These are phyloP conservation scores for Xerocomus nothofagi DNA, from an alignment of 1,284 basidiomycete species.

Conservation along the genomic window DNA sequence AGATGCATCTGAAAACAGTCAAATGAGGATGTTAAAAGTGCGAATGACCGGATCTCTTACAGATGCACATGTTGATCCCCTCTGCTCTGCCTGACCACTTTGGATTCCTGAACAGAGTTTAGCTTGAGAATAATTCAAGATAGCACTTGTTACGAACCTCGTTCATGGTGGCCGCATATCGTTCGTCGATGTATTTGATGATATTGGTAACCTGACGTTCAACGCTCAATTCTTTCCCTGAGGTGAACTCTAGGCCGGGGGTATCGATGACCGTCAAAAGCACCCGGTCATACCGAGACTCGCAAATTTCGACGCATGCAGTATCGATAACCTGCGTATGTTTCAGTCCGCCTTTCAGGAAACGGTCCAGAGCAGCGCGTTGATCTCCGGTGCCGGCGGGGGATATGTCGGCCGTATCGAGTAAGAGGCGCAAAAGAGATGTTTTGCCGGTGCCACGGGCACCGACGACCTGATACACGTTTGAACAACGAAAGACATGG, in stretches of 20 bases:
- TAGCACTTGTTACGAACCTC: conserved; percentile 52
- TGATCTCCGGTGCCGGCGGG: conserved; percentile 69
- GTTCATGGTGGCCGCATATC: conserved; percentile 79
- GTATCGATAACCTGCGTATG: conserved; percentile 61
- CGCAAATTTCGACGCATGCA: conserved; percentile 73
- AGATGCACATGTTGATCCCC: conserved; percentile 83
- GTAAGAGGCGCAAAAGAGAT: conserved; percentile 63
- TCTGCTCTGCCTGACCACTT: conserved; percentile 79
- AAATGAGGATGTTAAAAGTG: conserved; percentile 14
- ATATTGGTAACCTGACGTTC: conserved; percentile 71
- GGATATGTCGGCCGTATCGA: conserved; percentile 77
- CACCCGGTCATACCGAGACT: conserved; percentile 74
- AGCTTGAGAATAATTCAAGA: conserved; percentile 1
- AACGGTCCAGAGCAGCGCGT: conserved; percentile 56
- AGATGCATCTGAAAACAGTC: conserved; percentile 60
- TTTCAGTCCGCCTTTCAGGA: conserved; percentile 57
- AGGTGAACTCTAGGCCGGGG: conserved; percentile 72
- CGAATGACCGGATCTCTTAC: conserved; percentile 43
- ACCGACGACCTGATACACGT: conserved; percentile 61
- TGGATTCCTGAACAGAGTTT: conserved; percentile 61
- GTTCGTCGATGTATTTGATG: conserved; percentile 72
- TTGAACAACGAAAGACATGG: not conserved
- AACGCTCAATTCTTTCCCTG: conserved; percentile 69
- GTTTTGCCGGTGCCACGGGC: conserved; percentile 80
- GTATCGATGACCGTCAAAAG: conserved; percentile 78